Conservation (phyloP, 352 stramenopile genomes). For the Peronospora belbahrii region DNA sequence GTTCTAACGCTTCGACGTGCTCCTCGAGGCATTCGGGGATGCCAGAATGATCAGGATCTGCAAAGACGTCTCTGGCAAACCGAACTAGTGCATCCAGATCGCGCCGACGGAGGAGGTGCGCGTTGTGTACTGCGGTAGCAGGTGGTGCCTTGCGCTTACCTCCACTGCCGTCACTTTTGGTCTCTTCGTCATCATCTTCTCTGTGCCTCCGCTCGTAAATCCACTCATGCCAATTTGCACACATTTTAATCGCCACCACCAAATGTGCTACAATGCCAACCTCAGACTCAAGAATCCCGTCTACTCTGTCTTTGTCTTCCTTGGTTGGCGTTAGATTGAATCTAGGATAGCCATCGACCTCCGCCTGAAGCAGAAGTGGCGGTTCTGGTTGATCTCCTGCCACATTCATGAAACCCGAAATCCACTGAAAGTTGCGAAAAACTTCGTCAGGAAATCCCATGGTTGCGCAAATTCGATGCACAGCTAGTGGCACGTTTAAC, state of each 20-base stretch:
- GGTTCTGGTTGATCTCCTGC: constrained; percentile 32
- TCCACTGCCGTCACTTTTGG: constrained; percentile 10
- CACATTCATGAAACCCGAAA: constrained; percentile 44
- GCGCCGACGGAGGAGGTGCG: constrained; percentile 27
- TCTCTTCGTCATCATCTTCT: constrained; percentile 12
- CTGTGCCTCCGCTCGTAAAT: constrained; percentile 43
- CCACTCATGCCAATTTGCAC: constrained; percentile 75
- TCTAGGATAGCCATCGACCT: constrained; percentile 7
- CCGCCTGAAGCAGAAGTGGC: constrained; percentile 28
- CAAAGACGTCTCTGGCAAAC: constrained; percentile 42
- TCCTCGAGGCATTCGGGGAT: constrained; percentile 36
- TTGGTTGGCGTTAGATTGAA: constrained; percentile 13
- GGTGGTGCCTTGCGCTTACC: constrained; percentile 5
- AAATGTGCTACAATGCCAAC: constrained; percentile 57
- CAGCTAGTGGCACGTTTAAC: constrained; percentile 56
- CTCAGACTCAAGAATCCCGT: constrained; percentile 36
- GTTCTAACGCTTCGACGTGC: constrained; percentile 41
- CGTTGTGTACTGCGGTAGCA: constrained; percentile 5
- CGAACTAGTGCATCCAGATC: constrained; percentile 44
- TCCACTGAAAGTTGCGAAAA: constrained; percentile 62
- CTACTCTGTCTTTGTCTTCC: constrained; percentile 16
- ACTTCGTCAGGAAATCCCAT: constrained; percentile 56
- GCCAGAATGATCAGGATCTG: constrained; percentile 24
- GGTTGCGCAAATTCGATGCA: constrained; percentile 39
- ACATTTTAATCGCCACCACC: constrained; percentile 58